Percentiles rank a stretch among this genome's conserved stretches.
These are phyloP conservation scores for Lanmaoa rubissima DNA, from an alignment of 768 basidiomycete species.

Conservation along the genomic window DNA sequence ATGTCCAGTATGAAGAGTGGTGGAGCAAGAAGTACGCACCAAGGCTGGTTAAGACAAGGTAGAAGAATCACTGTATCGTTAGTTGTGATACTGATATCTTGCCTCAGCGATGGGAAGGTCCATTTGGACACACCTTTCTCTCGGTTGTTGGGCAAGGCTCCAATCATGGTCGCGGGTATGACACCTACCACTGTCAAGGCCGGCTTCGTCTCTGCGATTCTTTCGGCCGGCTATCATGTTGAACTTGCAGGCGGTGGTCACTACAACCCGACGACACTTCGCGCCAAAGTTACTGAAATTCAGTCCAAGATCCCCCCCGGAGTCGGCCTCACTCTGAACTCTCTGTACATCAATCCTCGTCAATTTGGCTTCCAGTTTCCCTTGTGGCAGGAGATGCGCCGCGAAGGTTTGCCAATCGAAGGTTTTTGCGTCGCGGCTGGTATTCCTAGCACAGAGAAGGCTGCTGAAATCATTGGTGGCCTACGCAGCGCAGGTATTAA, in stretches of 20 bases:
- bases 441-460: conserved; percentile 95
- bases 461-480: conserved; percentile 90
- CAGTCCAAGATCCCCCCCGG: conserved; percentile 81
- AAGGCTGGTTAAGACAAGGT: conserved; percentile 86
- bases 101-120: conserved; percentile 77
- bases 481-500: conserved; percentile 83
- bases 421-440: conserved; percentile 99
- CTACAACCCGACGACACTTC: conserved; percentile 87
- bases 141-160: conserved; percentile 91
- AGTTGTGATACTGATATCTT: neutral
- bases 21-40: conserved; percentile 92
- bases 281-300: conserved; percentile 90
- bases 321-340: conserved; percentile 89
- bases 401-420: conserved; percentile 92
- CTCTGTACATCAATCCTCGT: conserved; percentile 96
- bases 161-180: conserved; percentile 99
- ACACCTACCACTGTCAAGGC: conserved; percentile 96
- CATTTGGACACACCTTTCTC: conserved; percentile 97
- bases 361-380: conserved; percentile 98
- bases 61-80: neutral
- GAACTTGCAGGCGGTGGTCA: conserved; percentile 98
- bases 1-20: conserved; percentile 76
- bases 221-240: conserved; percentile 92
- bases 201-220: conserved; percentile 90
- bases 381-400: conserved; percentile 96